phyloP scores from a whole-genome alignment of 306 rosid species.

The Albizia julibrissin region DNA sequence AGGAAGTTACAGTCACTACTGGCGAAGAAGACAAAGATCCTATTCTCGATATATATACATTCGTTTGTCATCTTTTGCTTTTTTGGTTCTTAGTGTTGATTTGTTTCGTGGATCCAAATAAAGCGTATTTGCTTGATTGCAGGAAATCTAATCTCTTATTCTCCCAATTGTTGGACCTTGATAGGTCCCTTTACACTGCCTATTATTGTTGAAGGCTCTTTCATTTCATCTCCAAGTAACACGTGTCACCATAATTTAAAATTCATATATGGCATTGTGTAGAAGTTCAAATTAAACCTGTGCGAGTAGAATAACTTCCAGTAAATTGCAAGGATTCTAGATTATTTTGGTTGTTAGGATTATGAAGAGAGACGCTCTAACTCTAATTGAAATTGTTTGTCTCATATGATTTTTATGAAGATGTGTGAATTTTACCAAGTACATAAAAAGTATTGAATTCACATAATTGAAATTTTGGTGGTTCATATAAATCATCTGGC shows the following conservation, averaged over 20 bases:
- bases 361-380: neutral
- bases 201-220: conserved; percentile 44
- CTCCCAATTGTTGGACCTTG: conserved; percentile 26
- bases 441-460: neutral
- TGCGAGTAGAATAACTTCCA: neutral
- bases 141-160: conserved; percentile 31
- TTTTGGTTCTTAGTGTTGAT: no score
- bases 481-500: neutral
- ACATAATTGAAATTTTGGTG: neutral
- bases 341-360: neutral
- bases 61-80: no score
- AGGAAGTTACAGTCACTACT: no score
- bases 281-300: neutral
- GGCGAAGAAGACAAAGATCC: no score
- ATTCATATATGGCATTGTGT: neutral
- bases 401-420: neutral
- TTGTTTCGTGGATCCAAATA: no score
- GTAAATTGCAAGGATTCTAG: neutral
- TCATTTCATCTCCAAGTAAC: conserved; percentile 52
- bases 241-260: neutral
- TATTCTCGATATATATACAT: no score
- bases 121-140: no score
- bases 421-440: neutral
- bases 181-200: conserved; percentile 64
- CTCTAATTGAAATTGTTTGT: neutral